Base-by-base conservation (phyloP, 2,329 filamentous ascomycete species). In the Harringtonia lauricola region DNA sequence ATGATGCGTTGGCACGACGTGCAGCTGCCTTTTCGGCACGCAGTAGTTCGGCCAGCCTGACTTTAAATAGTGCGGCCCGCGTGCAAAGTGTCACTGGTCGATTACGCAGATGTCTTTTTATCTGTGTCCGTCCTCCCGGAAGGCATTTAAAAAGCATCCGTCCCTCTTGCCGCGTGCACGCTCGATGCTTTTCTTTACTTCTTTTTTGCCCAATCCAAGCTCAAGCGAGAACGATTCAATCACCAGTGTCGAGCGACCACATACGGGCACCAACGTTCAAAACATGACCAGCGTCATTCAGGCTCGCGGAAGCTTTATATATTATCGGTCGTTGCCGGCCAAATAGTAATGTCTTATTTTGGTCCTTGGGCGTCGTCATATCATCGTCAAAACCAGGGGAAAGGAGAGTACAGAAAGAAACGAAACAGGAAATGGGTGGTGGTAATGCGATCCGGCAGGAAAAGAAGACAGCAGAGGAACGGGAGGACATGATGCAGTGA, bases 281-380 rank as follows among this genome's bases (percentile, higher is more conserved):
- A n/a, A n/a, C n/a, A n/a, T 38, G 34, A 28, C n/a, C 35, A 19
- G 28, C 24, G 33, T 42, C 40, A 39, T 17, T 39, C 13, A 10
- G 10, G 18, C 34, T 38, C 36, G 31, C 13, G 28, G 29, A 42
- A 47, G 38, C 29, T 30, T 12, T 42, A 29, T 51, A 40, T 49
- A 49, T 47, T 49, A 48, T 51, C 41, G 52, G 50, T 52, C 50
- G 50, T 53, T 42, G 50, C 51, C 50, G 51, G 49, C 50, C 52
- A 46, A 43, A 42, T 45, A 41, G 40, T 45, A 42, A 43, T 28
- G 44, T 49, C 47, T 52, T 51, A 48, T 45, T 47, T 49, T 49
- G 30, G 40, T 37, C 47, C 33, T 45, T 42, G 37, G 42, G 41
- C 37, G 35, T 43, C 34, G 42, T 50, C 44, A 42, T 49, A 36